Evolutionary conservation across 179 eudicot genomes (phyloP), one percentile per base, ranked within the genome.

Genomic region (Beta lomatogona): DNA sequence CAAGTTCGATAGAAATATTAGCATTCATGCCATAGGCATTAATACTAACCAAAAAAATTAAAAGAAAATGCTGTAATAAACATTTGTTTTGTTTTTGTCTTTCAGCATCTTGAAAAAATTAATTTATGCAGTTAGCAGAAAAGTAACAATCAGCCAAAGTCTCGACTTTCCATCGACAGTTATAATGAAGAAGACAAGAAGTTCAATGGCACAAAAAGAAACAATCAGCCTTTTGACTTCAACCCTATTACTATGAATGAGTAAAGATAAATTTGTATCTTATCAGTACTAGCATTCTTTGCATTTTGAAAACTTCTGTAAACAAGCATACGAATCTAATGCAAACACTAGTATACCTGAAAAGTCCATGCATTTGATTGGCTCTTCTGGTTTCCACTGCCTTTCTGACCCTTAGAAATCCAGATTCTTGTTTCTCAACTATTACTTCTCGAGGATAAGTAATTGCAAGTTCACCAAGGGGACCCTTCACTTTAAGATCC

Each of bases 311-410:
- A 59, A 25, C 54, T 68, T 76, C 46, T 6, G 36, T 46, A 19
- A 41, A 16, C 19, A 31, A 36, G 54, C 22, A 45, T 14, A 21
- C 1, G 25, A 54, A 36, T 16, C 72, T 1, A 72, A 73, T 3
- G 41, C 3, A 45, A 25, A 50, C 70, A 64, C 36, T 12, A 85
- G 19, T 4, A 14, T 87, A 91, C 99, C 99, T 91, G 90, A 95
- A 95, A 77, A 95, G 89, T 44, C 99, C 99, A 83, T 95, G 99
- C 99, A 95, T 94, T 88, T 95, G 94, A 82, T 89, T 94, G 22
- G 99, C 99, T 86, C 96, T 88, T 85, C 96, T 86, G n/a, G 99
- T 91, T 80, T 94, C 99, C 59, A 89, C 80, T n/a, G 99, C 90
- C 85, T 91, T 95, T 77, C 80, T 87, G 63, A 95, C 95, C 82